Percentiles rank a stretch among this genome's conserved stretches.
Conservation (phyloP, 2,329 filamentous ascomycete genomes). For the Hyphodiscus sp. region DNA sequence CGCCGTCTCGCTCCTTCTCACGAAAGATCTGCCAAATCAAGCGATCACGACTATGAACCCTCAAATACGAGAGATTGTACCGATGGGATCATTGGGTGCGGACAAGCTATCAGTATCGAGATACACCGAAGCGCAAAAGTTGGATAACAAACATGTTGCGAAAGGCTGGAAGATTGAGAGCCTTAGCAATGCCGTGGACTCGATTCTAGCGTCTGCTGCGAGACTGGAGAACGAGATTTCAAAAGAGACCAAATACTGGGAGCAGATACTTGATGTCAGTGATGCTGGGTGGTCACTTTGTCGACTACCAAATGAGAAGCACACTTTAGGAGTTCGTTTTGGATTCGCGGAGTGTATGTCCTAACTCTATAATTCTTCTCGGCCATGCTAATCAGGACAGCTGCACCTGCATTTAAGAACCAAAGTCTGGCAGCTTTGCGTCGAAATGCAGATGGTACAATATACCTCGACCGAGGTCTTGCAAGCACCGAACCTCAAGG, state of each 20-base stretch:
- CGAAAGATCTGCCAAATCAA: conserved; percentile 70
- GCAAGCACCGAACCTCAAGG: conserved; percentile 45
- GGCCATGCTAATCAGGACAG: conserved; percentile 32
- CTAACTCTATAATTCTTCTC: conserved; percentile 1
- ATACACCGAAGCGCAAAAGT: conserved; percentile 45
- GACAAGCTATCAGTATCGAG: conserved; percentile 58
- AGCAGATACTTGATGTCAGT: conserved; percentile 73
- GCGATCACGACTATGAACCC: conserved; percentile 65
- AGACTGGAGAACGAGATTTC: conserved; percentile 71
- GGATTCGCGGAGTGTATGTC: conserved; percentile 64
- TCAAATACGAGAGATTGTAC: conserved; percentile 61
- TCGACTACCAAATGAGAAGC: conserved; percentile 63
- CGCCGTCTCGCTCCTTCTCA: conserved; percentile 74
- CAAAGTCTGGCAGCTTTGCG: conserved; percentile 77
- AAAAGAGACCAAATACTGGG: conserved; percentile 83
- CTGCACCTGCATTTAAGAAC: conserved; percentile 52
- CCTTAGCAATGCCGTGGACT: conserved; percentile 67
- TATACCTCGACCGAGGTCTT: conserved; percentile 61
- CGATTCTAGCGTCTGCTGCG: conserved; percentile 63
- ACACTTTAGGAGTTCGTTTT: conserved; percentile 78
- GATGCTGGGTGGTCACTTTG: conserved; percentile 83
- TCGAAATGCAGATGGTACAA: conserved; percentile 65
- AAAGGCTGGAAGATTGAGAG: conserved; percentile 74
- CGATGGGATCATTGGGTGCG: conserved; percentile 66
- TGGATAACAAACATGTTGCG: conserved; percentile 51